phyloP scores from a whole-genome alignment of 2,329 filamentous ascomycete species.

The Gnomoniopsis smithogilvyi region DNA sequence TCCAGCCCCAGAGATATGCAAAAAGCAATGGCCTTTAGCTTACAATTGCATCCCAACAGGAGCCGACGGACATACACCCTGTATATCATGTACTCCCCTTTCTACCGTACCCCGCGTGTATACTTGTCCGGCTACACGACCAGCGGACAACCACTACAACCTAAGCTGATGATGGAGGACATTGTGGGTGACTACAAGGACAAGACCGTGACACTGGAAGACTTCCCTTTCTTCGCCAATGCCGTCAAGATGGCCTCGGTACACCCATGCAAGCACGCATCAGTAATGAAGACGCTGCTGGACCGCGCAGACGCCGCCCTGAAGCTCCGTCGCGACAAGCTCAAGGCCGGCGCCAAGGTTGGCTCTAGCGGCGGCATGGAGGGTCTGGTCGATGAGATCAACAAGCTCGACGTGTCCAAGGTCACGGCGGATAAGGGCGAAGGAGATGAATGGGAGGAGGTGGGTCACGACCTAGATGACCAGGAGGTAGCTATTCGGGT shows the following conservation, averaged over 20 bases:
- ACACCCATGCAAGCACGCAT: conserved; percentile 95
- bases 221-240: conserved; percentile 92
- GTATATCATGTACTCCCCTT: conserved; percentile 97
- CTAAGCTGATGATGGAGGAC: conserved; percentile 36
- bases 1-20: background rate
- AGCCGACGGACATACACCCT: conserved; percentile 91
- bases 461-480: conserved; percentile 62
- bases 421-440: conserved; percentile 46
- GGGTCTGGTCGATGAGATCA: conserved; percentile 79
- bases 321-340: conserved; percentile 81
- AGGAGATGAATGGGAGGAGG: conserved; percentile 64
- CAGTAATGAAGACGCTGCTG: conserved; percentile 95
- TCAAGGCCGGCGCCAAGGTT: conserved; percentile 57
- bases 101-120: conserved; percentile 92
- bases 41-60: conserved; percentile 40
- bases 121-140: conserved; percentile 89
- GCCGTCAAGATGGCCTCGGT: conserved; percentile 95
- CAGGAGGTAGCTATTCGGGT: conserved; percentile 76
- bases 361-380: conserved; percentile 65
- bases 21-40: conserved; percentile 4
- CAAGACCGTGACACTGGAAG: conserved; percentile 96
- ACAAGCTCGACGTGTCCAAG: conserved; percentile 56
- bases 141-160: conserved; percentile 55
- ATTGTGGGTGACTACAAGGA: conserved; percentile 39
- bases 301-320: conserved; percentile 92